These are phyloP conservation scores for Quercus parvula DNA, from an alignment of 306 rosid genomes.

Conservation along the genomic window DNA sequence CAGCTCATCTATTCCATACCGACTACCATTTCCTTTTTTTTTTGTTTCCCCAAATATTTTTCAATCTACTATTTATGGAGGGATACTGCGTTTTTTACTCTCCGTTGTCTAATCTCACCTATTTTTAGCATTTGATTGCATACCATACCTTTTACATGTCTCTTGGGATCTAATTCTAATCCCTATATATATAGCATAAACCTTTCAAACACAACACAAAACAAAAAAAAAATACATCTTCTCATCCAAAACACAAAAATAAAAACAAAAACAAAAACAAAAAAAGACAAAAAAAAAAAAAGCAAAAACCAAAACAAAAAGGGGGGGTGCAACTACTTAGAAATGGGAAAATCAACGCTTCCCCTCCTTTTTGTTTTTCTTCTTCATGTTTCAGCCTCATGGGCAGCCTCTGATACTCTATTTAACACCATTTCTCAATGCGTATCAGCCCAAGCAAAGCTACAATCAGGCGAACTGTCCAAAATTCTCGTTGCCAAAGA, in stretches of 20 bases:
- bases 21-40: no score
- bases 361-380: conserved; percentile 8
- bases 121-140: no score
- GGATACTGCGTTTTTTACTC: no score
- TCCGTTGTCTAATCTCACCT: no score
- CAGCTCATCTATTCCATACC: no score
- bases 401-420: conserved; percentile 10
- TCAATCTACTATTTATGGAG: no score
- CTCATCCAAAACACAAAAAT: neutral
- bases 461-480: conserved; percentile 16
- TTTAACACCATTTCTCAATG: conserved; percentile 32
- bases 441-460: conserved; percentile 26
- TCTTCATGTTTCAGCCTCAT: conserved; percentile 18
- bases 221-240: neutral
- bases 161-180: no score
- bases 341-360: neutral
- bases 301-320: neutral
- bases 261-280: neutral
- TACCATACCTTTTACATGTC: no score
- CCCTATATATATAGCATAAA: no score
- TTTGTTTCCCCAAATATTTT: no score
- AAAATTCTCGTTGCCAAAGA: conserved; percentile 29
- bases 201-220: neutral
- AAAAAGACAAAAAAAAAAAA: no score
- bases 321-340: neutral